Percentiles rank a stretch among this genome's conserved stretches.
Conservation (phyloP, 2,329 filamentous ascomycete genomes). For the Colletotrichum sp. region DNA sequence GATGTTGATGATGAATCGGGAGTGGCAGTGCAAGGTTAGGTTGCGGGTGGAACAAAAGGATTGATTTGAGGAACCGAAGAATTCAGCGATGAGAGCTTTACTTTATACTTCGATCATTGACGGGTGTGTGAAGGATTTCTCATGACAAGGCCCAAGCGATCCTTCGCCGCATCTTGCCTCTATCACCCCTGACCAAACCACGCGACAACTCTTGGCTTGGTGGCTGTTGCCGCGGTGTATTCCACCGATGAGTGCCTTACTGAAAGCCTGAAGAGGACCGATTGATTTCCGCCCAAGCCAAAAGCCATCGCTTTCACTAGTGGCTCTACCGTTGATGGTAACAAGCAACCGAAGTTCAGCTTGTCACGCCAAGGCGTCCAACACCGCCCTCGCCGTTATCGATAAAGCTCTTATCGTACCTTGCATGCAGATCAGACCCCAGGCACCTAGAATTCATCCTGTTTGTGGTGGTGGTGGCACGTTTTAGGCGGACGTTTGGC, state of each 20-base stretch:
- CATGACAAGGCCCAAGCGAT: not conserved
- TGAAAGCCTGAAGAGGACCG: not conserved
- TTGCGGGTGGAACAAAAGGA: not conserved
- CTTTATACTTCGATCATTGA: not conserved
- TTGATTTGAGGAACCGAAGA: not conserved
- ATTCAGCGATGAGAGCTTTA: accelerated
- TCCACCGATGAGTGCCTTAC: not conserved
- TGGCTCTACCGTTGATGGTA: not conserved
- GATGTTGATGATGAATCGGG: accelerated
- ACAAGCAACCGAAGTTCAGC: not conserved
- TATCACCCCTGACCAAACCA: not conserved
- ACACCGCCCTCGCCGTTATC: not conserved
- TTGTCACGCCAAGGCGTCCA: not conserved
- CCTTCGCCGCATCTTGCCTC: not conserved
- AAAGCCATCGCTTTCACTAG: not conserved
- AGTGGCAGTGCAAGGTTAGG: not conserved
- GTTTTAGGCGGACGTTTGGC: not conserved
- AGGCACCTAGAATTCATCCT: not conserved
- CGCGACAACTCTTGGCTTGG: not conserved
- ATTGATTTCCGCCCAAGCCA: not conserved
- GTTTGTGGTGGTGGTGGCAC: not conserved
- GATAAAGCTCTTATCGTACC: not conserved
- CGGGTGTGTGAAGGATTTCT: not conserved
- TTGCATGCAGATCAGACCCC: not conserved
- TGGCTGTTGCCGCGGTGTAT: not conserved